phyloP scores from a whole-genome alignment of 129 eudicot genomes.

The Chrysanthemum seticuspe region DNA sequence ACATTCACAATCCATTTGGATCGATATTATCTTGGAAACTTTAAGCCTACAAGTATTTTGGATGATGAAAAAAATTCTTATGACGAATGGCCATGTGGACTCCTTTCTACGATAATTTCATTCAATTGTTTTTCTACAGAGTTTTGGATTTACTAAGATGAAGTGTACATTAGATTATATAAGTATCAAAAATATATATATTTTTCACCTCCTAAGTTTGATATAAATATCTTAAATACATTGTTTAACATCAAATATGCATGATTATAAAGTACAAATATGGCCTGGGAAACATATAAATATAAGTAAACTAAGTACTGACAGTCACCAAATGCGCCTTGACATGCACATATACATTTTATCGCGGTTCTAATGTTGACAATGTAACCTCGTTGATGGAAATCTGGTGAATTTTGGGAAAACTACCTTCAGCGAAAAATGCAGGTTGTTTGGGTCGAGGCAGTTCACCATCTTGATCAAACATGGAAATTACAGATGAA shows the following conservation, averaged over 20 bases:
- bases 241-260: not conserved
- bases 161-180: too few species aligned
- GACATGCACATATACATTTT: conserved; percentile 5
- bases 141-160: too few species aligned
- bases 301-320: not conserved
- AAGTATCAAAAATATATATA: too few species aligned
- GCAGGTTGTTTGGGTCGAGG: conserved; percentile 37
- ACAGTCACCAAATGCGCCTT: not conserved
- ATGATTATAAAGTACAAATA: not conserved
- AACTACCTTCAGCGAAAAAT: conserved; percentile 15
- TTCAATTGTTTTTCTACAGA: too few species aligned
- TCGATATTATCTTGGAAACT: not conserved
- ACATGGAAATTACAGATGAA: conserved; percentile 31
- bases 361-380: conserved; percentile 21
- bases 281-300: not conserved
- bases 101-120: not conserved
- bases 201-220: too few species aligned
- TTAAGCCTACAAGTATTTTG: not conserved
- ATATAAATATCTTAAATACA: too few species aligned
- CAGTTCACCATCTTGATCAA: conserved; percentile 25
- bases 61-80: not conserved
- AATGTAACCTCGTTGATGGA: conserved; percentile 24
- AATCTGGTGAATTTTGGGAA: not conserved
- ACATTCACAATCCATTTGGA: not conserved
- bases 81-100: not conserved